Evolutionary conservation across 176 grass and related monocot genomes (phyloP).

Genomic region (Carex littledalei): DNA sequence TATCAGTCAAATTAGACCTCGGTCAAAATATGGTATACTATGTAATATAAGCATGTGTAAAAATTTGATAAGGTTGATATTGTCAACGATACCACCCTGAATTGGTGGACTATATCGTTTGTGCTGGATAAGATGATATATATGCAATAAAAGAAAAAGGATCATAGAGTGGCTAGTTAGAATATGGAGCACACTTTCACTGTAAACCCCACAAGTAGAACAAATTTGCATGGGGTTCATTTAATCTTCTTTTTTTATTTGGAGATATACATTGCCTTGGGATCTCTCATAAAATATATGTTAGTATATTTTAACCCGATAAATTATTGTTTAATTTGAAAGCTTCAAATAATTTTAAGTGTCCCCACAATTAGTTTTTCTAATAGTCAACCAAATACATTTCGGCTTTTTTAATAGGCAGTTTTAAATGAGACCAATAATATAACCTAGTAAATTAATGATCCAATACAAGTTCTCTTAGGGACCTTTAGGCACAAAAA

Average conservation of each 20-base stretch:
- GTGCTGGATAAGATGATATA: conserved; percentile 2
- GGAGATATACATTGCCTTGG: not conserved
- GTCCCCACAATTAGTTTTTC: not conserved
- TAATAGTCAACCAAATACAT: not conserved
- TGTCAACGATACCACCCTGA: not conserved
- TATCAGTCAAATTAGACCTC: no score
- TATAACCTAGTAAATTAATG: not conserved
- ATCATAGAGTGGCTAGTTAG: not conserved
- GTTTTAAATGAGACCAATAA: not conserved
- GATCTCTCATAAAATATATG: not conserved
- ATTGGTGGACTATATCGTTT: not conserved
- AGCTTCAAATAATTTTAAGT: not conserved
- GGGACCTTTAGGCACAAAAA: not conserved
- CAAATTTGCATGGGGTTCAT: not conserved
- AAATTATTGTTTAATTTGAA: not conserved
- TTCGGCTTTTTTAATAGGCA: no score
- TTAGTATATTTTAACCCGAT: not conserved
- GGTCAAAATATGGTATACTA: not conserved
- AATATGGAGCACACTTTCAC: not conserved
- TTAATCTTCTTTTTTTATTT: not conserved
- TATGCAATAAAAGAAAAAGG: not conserved
- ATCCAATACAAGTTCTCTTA: not conserved
- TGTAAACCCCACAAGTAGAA: not conserved
- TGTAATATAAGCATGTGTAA: not conserved
- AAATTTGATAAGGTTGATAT: not conserved